phyloP scores from a whole-genome alignment of 2,329 filamentous ascomycete species.

The Coniosporium tulheliwenetii region DNA sequence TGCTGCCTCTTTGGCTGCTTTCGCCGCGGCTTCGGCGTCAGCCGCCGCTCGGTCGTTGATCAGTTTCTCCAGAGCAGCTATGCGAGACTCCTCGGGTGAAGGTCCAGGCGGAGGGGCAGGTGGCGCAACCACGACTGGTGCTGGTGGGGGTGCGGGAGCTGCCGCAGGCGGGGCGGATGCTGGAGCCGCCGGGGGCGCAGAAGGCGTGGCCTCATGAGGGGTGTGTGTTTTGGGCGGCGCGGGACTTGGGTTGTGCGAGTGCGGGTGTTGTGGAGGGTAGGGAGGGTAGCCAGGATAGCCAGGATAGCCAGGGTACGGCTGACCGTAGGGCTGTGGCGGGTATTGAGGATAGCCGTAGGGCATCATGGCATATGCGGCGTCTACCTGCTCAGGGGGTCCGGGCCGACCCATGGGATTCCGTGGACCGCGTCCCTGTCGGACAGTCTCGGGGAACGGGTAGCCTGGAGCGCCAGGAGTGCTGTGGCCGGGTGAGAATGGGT shows the following conservation, averaged over 20 bases:
- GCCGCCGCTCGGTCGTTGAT: too few species aligned
- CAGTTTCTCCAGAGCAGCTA: neutral
- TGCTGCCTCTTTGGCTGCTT: too few species aligned
- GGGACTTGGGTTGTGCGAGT: too few species aligned
- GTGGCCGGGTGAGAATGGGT: constrained; percentile 5
- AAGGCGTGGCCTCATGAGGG: too few species aligned
- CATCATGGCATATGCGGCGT: neutral
- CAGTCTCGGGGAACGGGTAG: neutral
- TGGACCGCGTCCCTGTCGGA: neutral
- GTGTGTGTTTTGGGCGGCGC: too few species aligned
- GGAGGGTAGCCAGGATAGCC: neutral
- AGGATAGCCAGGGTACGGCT: neutral
- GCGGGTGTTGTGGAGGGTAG: neutral
- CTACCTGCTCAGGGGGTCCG: neutral
- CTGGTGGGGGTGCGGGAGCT: too few species aligned
- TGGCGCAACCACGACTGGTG: too few species aligned
- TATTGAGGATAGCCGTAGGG: neutral
- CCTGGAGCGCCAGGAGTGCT: constrained; percentile 6
- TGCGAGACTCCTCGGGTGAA: constrained; percentile 7
- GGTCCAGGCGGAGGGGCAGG: neutral
- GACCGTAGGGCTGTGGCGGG: neutral
- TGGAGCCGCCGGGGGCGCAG: constrained; percentile 2
- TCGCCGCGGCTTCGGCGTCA: too few species aligned
- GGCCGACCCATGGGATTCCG: neutral
- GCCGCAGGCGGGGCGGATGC: neutral